Conservation (phyloP, 345 rosid genomes). For the Populus davidiana region DNA sequence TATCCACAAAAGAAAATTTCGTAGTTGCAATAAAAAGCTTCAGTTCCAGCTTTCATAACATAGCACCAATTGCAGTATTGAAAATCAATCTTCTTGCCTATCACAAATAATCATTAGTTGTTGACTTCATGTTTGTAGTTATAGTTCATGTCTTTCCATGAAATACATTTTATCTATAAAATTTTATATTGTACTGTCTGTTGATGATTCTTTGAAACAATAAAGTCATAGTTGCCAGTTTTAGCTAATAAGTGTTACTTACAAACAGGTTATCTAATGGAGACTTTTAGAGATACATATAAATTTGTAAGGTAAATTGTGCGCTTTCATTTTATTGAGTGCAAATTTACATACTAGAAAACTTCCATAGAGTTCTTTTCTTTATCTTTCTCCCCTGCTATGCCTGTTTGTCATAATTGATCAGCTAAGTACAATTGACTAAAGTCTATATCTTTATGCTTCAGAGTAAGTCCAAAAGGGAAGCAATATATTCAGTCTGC, state of each 20-base stretch:
- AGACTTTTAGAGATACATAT: conserved; percentile 33
- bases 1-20: not conserved
- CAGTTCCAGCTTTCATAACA: not conserved
- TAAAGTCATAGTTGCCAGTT: not conserved
- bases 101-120: not conserved
- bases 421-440: not conserved
- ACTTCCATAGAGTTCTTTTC: not conserved
- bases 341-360: not conserved
- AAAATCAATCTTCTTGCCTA: not conserved
- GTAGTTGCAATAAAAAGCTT: not conserved
- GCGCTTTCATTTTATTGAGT: conserved; percentile 1
- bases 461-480: conserved; percentile 39
- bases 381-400: not conserved
- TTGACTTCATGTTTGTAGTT: not conserved
- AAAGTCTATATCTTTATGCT: conserved; percentile 5
- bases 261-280: conserved; percentile 38
- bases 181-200: not conserved
- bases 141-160: not conserved
- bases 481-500: conserved; percentile 36
- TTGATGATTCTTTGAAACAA: not conserved
- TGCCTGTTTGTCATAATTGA: not conserved
- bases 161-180: not conserved
- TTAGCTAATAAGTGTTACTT: conserved; percentile 14
- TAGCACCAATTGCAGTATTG: not conserved
- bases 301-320: conserved; percentile 29